Base-by-base conservation (phyloP, 768 basidiomycete genomes). In the Russula dissimulans region DNA sequence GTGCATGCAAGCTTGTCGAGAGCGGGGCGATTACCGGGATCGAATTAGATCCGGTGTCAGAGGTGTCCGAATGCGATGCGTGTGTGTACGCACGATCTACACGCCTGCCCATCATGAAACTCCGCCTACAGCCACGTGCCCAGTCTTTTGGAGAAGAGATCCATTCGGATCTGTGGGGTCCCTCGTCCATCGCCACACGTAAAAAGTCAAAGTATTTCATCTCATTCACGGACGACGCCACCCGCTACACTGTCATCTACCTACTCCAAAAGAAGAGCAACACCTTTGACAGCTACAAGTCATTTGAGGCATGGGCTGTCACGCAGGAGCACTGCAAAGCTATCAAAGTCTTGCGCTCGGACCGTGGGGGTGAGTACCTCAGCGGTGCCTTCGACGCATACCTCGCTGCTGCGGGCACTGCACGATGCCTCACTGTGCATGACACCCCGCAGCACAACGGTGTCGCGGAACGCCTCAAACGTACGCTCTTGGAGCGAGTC, bases 1-100 rank as follows among this genome's bases (percentile, higher is more conserved):
- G 63, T 0, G 71, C 70, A 1, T 54, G 60, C 0, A n/a, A 62
- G 4, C 67, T 77, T 49, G 62, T 62, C 3, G 14, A 48, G 17
- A 29, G 42, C 0, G 45, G 56, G 0, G 2, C 17, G 0, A 17
- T 57, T 3, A 43, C n/a, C 0, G 47, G 61, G 1, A 5, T 62
- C 11, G 6, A 4, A 0, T 45, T 58, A 1, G 44, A 46, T 36
- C 44, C 26, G 0, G 6, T 0, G 5, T 36, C 17, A 4, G 6
- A 4, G 1, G 44, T 74, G 1, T 7, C 42, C 69, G 10, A 17
- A 2, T 10, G 44, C 18, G 18, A 45, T 2, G 18, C 44, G 1
- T 45, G 45, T 22, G 11, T 46, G 1, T 46, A 29, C 11, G 45
- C 4, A 1, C 5, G 26, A 3, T 10, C 45, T 0, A 46, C 45